These are phyloP conservation scores for Paecilomyces formosus DNA, from an alignment of 2,329 filamentous ascomycete species.

Conservation along the genomic window DNA sequence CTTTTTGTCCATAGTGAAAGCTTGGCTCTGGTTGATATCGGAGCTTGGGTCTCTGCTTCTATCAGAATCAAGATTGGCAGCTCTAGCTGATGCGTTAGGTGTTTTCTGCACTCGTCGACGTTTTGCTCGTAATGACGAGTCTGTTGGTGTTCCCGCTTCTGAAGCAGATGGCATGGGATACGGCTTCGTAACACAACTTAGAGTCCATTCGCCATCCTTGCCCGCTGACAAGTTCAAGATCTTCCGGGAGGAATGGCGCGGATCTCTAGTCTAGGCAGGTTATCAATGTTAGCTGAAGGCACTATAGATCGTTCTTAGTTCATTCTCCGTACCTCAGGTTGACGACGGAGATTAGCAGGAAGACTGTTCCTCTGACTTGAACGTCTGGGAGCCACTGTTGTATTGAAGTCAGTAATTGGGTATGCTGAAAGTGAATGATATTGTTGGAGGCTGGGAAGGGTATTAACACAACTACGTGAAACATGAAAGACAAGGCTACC, in stretches of 20 bases:
- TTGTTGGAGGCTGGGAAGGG: background rate
- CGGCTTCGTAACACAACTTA: background rate
- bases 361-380: background rate
- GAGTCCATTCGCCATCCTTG: slow-evolving; percentile 1
- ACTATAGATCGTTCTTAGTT: background rate
- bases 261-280: background rate
- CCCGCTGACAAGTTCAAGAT: slow-evolving; percentile 4
- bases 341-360: background rate
- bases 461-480: background rate
- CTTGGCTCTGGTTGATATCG: background rate
- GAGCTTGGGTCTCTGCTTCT: background rate
- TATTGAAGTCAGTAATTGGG: background rate
- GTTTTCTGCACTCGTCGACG: background rate
- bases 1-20: background rate
- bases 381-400: background rate
- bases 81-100: background rate
- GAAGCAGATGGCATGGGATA: background rate
- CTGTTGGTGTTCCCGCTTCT: slow-evolving; percentile 3
- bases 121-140: slow-evolving; percentile 5
- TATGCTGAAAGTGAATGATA: background rate
- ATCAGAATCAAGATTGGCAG: background rate
- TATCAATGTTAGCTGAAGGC: background rate
- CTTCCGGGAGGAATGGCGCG: background rate
- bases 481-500: background rate
- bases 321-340: background rate